phyloP scores from a whole-genome alignment of 2,329 filamentous ascomycete species.

The Leptographium wingfieldii region DNA sequence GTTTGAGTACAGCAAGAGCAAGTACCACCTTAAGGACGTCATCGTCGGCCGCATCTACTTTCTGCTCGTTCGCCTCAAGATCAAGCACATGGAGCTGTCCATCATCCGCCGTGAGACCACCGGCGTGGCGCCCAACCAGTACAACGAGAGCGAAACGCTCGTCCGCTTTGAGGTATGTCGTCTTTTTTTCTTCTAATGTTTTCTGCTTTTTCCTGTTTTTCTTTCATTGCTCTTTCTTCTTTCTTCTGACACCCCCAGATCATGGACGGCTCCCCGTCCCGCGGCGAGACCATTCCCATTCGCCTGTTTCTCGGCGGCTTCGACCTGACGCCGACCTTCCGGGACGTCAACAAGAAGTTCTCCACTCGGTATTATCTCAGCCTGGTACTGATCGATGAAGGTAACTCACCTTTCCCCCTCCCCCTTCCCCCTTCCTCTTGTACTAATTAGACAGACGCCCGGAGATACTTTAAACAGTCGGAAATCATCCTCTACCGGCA shows the following conservation, averaged over 20 bases:
- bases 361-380: constrained; percentile 96
- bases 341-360: constrained; percentile 99
- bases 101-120: constrained; percentile 97
- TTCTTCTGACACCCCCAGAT: constrained; percentile 43
- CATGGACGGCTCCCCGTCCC: constrained; percentile 97
- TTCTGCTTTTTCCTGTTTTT: not conserved
- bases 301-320: constrained; percentile 94
- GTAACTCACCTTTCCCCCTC: constrained; percentile 29
- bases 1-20: constrained; percentile 98
- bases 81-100: constrained; percentile 98
- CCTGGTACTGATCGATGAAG: constrained; percentile 89
- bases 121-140: constrained; percentile 92
- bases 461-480: constrained; percentile 97
- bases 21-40: constrained; percentile 98
- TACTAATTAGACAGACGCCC: constrained; percentile 52
- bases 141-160: constrained; percentile 97
- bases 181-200: not conserved
- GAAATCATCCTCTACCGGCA: constrained; percentile 96
- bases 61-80: constrained; percentile 90
- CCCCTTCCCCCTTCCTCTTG: not conserved
- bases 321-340: constrained; percentile 94
- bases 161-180: constrained; percentile 77
- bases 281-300: constrained; percentile 91
- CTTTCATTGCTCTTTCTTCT: not conserved
- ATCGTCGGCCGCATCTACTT: constrained; percentile 99